Evolutionary conservation across 441 rosid species (phyloP), one percentile per base, ranked within the genome.

Genomic region (Pelargonium australe): DNA sequence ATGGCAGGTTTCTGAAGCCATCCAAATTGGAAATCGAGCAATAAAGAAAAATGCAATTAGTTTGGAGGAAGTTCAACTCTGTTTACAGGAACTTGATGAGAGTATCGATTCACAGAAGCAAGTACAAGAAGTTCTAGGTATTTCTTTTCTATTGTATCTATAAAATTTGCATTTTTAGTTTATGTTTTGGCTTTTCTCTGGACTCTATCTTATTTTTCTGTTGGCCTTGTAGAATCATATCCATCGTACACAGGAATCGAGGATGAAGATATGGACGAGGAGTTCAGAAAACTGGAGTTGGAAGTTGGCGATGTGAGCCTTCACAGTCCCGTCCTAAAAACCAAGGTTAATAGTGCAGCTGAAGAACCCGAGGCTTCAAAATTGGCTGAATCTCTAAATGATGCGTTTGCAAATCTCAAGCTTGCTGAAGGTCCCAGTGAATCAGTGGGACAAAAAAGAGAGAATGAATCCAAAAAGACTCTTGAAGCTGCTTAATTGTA

Each of bases 1-100:
- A 41, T 81, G 76, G 65, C 80, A 92, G 93, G 96, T 88, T 57
- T 74, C 90, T 19, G 98, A 88, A 78, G 96, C 91, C 43, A 81
- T 92, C 67, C 84, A 83, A 79, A 85, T 86, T 51, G 98, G 95
- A 75, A 91, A 90, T 66, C 87, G 51, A 78, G 91, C 83, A 57
- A 84, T 88, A 72, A 86, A 90, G 77, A 80, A 83, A 72, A 82
- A 80, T 72, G 80, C 73, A 80, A 83, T 88, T 75, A 88, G 83
- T 69, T 81, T 83, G 68, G 92, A 88, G 69, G 95, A 92, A 71
- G 86, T 89, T 70, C 85, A 92, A 73, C 77, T 75, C 25, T 92
- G 83, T 74, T 68, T 90, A 68, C 91, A 86, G 73, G 90, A 88
- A 76, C 77, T 92, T 14, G 88, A 85, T 69, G 93, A 88, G 76